Conservation (phyloP, 352 stramenopile genomes). For the Paralagenidium karlingii region DNA sequence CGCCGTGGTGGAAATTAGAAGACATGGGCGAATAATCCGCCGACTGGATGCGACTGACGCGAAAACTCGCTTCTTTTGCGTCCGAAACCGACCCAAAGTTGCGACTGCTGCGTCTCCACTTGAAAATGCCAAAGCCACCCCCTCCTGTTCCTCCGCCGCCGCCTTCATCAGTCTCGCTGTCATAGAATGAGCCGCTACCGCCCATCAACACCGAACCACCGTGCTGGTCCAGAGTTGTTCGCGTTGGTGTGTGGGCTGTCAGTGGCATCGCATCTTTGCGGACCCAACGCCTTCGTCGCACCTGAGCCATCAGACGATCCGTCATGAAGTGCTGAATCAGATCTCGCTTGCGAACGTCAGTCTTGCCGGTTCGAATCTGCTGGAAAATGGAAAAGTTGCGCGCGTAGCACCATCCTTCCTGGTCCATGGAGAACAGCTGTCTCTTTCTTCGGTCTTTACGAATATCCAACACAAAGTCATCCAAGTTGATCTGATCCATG, state of each 20-base stretch:
- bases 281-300: slow-evolving; percentile 67
- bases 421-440: slow-evolving; percentile 71
- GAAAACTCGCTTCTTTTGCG: too few species aligned
- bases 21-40: too few species aligned
- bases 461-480: slow-evolving; percentile 69
- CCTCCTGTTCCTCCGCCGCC: too few species aligned
- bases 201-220: too few species aligned
- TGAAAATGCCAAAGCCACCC: too few species aligned
- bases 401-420: slow-evolving; percentile 79
- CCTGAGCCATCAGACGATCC: slow-evolving; percentile 71
- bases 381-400: slow-evolving; percentile 83
- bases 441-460: slow-evolving; percentile 72
- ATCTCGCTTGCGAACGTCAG: slow-evolving; percentile 64
- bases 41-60: too few species aligned
- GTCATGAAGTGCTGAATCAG: slow-evolving; percentile 80
- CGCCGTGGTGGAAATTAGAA: too few species aligned
- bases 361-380: slow-evolving; percentile 64
- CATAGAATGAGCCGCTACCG: slow-evolving; percentile 35
- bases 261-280: slow-evolving; percentile 37
- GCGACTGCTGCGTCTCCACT: too few species aligned
- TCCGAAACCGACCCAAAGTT: too few species aligned
- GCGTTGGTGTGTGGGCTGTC: too few species aligned
- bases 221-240: slow-evolving; percentile 2
- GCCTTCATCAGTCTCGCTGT: slow-evolving; percentile 62
- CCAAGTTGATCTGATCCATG: slow-evolving; percentile 53